phyloP scores from a whole-genome alignment of 805 yeast genomes.

The Starmerella lactis-condensi region DNA sequence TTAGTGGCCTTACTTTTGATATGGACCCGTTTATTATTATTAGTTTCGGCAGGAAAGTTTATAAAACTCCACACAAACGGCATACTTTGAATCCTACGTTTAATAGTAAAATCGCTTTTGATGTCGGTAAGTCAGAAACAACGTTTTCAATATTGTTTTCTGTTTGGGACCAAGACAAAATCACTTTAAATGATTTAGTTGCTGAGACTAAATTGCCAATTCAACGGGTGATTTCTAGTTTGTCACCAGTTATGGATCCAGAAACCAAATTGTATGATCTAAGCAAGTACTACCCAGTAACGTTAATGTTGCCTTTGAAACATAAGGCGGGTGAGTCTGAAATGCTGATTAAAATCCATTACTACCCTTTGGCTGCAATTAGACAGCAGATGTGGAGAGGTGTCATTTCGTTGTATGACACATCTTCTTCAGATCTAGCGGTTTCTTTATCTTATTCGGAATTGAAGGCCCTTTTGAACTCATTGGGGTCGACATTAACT shows the following conservation, averaged over 20 bases:
- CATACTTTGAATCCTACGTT: constrained; percentile 71
- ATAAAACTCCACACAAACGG: constrained; percentile 63
- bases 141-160: constrained; percentile 49
- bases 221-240: constrained; percentile 25
- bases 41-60: constrained; percentile 74
- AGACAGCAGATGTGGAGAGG: constrained; percentile 54
- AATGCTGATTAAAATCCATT: constrained; percentile 42
- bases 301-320: constrained; percentile 11
- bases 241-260: constrained; percentile 22
- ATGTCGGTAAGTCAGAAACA: constrained; percentile 46
- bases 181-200: constrained; percentile 68
- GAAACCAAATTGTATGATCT: constrained; percentile 22
- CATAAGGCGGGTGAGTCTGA: constrained; percentile 17
- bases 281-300: constrained; percentile 9
- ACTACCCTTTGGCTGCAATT: constrained; percentile 44
- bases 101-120: constrained; percentile 65
- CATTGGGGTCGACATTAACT: constrained; percentile 36
- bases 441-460: constrained; percentile 38
- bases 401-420: constrained; percentile 37
- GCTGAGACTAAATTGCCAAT: constrained; percentile 47
- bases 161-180: constrained; percentile 66
- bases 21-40: constrained; percentile 94
- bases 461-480: constrained; percentile 43
- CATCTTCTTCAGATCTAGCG: constrained; percentile 21
- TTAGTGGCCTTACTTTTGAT: constrained; percentile 63